phyloP scores from a whole-genome alignment of 2,329 filamentous ascomycete species.

The Colletotrichum eremochloae region DNA sequence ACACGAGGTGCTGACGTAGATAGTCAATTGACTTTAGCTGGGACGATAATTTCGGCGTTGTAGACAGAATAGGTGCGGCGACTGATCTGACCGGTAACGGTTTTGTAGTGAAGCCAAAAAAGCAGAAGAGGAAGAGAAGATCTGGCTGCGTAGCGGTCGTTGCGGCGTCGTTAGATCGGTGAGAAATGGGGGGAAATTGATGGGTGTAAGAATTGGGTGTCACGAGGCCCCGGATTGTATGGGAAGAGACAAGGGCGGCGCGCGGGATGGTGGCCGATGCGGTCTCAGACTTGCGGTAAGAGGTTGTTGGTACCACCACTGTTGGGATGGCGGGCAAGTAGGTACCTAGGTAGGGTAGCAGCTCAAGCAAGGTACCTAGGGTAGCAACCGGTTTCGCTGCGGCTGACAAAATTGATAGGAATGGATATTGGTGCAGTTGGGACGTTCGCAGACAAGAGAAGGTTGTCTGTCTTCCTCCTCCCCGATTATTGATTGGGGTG shows the following conservation, averaged over 20 bases:
- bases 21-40: slow-evolving; percentile 16
- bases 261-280: slow-evolving; percentile 35
- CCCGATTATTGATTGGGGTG: neutral
- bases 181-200: slow-evolving; percentile 40
- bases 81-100: neutral
- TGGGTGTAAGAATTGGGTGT: slow-evolving; percentile 27
- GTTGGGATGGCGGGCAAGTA: neutral
- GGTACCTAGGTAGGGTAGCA: slow-evolving; percentile 12
- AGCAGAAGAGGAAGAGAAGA: neutral
- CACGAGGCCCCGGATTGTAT: slow-evolving; percentile 32
- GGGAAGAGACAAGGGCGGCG: slow-evolving; percentile 37
- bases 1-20: slow-evolving; percentile 1
- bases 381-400: neutral
- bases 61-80: neutral
- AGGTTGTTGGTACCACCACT: neutral
- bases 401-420: slow-evolving; percentile 1
- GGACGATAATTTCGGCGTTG: neutral
- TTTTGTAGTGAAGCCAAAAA: slow-evolving; percentile 7
- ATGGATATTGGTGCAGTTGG: neutral
- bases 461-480: neutral
- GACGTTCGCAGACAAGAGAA: slow-evolving; percentile 5
- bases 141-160: slow-evolving; percentile 16
- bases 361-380: slow-evolving; percentile 18
- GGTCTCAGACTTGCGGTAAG: slow-evolving; percentile 31
- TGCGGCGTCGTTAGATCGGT: slow-evolving; percentile 22